phyloP scores from a whole-genome alignment of 371 early-diverging fungal species.

The Apophysomyces ossiformis region DNA sequence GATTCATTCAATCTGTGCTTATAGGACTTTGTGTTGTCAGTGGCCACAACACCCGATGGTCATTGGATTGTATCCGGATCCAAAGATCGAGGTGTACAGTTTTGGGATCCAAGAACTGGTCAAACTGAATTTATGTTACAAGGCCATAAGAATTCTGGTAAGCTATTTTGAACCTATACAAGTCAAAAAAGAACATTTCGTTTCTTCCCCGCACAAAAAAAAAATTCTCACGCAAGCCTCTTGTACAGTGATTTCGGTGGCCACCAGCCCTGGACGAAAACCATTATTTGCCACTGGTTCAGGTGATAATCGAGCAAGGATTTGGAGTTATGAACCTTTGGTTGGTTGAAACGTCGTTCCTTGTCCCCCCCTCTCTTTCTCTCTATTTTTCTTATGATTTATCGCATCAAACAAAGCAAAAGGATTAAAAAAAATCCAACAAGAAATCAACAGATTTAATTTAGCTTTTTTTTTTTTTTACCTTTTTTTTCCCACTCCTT shows the following conservation, averaged over 20 bases:
- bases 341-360: not conserved
- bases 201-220: not conserved
- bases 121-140: conserved; percentile 90
- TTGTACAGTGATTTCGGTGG: conserved; percentile 85
- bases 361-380: not conserved
- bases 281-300: conserved; percentile 95
- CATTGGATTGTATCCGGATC: conserved; percentile 95
- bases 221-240: conserved; percentile 8
- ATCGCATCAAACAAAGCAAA: too few species aligned
- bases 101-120: conserved; percentile 90
- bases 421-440: too few species aligned
- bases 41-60: conserved; percentile 91
- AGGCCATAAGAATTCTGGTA: conserved; percentile 96
- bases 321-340: conserved; percentile 81
- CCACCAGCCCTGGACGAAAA: conserved; percentile 78
- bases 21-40: conserved; percentile 94
- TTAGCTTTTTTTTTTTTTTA: too few species aligned
- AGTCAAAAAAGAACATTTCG: not conserved
- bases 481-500: too few species aligned
- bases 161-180: not conserved
- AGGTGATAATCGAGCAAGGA: conserved; percentile 93
- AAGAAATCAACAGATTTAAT: too few species aligned
- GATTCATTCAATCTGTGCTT: too few species aligned
- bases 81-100: conserved; percentile 95
- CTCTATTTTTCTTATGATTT: too few species aligned